Percentiles rank a stretch among this genome's conserved stretches.
These are phyloP conservation scores for Microbotryum silenes-acaulis DNA, from an alignment of 1,284 basidiomycete species.

Conservation along the genomic window DNA sequence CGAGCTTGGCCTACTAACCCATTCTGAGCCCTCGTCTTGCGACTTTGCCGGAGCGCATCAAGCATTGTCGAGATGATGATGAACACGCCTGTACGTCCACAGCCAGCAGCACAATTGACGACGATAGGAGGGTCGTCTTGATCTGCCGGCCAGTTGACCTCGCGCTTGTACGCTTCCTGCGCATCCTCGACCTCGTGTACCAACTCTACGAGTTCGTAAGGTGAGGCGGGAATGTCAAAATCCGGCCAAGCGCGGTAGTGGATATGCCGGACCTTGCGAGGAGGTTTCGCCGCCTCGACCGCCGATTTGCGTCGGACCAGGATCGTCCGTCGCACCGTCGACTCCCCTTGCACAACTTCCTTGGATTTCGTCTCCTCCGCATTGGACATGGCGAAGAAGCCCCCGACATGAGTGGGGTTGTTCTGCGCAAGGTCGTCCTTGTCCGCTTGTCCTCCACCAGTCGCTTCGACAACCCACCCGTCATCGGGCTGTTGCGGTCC, in stretches of 20 bases:
- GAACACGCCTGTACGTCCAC: constrained; percentile 84
- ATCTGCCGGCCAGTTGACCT: constrained; percentile 28
- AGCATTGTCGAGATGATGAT: constrained; percentile 80
- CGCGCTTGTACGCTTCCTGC: constrained; percentile 51
- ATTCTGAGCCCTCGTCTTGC: background rate
- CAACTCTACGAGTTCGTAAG: constrained; percentile 62
- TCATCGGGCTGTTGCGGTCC: constrained; percentile 62
- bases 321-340: constrained; percentile 31
- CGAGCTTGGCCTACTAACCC: background rate
- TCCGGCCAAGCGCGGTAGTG: constrained; percentile 92
- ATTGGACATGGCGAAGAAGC: constrained; percentile 36
- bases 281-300: constrained; percentile 7
- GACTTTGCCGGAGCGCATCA: constrained; percentile 63
- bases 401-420: constrained; percentile 8
- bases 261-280: constrained; percentile 55
- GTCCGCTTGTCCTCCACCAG: constrained; percentile 32
- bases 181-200: constrained; percentile 54
- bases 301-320: background rate
- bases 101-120: constrained; percentile 63
- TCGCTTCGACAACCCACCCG: constrained; percentile 21
- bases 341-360: constrained; percentile 1
- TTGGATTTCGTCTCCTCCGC: background rate
- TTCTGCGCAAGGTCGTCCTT: constrained; percentile 34
- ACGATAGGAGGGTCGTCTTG: constrained; percentile 40
- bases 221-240: constrained; percentile 80